Conservation (phyloP, 192 early-diverging fungal species). For the Rhizophagus clarus region DNA sequence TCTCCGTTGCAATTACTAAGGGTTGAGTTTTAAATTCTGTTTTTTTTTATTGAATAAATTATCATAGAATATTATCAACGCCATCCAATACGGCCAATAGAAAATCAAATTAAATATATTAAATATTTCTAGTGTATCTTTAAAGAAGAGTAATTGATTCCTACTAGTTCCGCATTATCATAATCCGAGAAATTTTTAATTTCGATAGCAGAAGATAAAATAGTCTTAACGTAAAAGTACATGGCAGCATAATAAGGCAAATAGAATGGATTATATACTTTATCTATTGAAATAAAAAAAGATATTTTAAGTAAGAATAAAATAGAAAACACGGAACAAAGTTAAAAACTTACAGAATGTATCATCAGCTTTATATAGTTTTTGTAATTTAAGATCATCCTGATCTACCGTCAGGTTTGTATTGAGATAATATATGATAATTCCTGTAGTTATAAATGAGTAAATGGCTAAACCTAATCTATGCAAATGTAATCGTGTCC, state of each 20-base stretch:
- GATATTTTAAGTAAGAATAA: neutral
- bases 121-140: neutral
- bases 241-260: conserved; percentile 29
- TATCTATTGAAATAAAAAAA: neutral
- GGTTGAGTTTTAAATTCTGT: too few species aligned
- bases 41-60: too few species aligned
- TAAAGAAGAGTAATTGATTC: conserved; percentile 6
- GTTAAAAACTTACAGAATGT: conserved; percentile 18
- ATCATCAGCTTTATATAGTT: conserved; percentile 1
- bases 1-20: too few species aligned
- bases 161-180: conserved; percentile 12
- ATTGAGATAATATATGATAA: conserved; percentile 13
- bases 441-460: conserved; percentile 13
- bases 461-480: neutral
- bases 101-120: too few species aligned
- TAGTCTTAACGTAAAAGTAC: conserved; percentile 22
- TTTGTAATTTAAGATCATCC: neutral
- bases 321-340: neutral
- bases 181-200: neutral
- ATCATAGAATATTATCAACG: too few species aligned
- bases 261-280: conserved; percentile 21
- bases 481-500: conserved; percentile 10
- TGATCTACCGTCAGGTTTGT: conserved; percentile 21
- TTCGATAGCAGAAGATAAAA: conserved; percentile 1
- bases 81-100: too few species aligned